These are phyloP conservation scores for Talaromyces atroroseus DNA, from an alignment of 2,329 filamentous ascomycete genomes.

Conservation along the genomic window DNA sequence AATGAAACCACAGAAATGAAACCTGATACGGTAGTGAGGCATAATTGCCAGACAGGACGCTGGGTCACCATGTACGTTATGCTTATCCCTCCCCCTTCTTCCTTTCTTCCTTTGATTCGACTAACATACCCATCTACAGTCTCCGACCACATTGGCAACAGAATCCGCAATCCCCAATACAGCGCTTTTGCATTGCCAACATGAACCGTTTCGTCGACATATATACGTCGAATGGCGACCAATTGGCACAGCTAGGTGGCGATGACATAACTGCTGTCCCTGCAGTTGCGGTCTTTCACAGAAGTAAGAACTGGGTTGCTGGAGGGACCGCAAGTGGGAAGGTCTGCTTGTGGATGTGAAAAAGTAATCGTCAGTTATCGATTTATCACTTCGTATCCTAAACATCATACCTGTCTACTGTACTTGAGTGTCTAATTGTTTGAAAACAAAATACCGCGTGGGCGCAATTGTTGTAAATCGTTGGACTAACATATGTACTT, in stretches of 20 bases:
- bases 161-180: slow-evolving; percentile 68
- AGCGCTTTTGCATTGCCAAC: slow-evolving; percentile 89
- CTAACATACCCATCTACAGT: slow-evolving; percentile 30
- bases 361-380: not conserved
- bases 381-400: not conserved
- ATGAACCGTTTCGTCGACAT: slow-evolving; percentile 98
- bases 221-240: slow-evolving; percentile 73
- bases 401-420: not conserved
- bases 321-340: slow-evolving; percentile 90
- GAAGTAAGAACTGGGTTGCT: slow-evolving; percentile 81
- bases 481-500: not conserved
- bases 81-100: not conserved
- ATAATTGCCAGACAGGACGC: slow-evolving; percentile 93
- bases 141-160: slow-evolving; percentile 86
- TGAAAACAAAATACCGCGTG: not conserved
- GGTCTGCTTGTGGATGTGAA: slow-evolving; percentile 79
- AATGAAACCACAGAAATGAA: slow-evolving; percentile 55
- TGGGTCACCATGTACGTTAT: slow-evolving; percentile 75
- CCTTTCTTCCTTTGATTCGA: not conserved
- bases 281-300: slow-evolving; percentile 86
- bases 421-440: not conserved
- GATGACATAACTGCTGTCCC: slow-evolving; percentile 93
- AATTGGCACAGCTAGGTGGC: slow-evolving; percentile 81
- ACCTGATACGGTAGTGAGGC: slow-evolving; percentile 63
- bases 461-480: not conserved